Evolutionary conservation across 768 basidiomycete species (phyloP), one percentile per base, ranked within the genome.

Genomic region (Naematelia aurantialba): DNA sequence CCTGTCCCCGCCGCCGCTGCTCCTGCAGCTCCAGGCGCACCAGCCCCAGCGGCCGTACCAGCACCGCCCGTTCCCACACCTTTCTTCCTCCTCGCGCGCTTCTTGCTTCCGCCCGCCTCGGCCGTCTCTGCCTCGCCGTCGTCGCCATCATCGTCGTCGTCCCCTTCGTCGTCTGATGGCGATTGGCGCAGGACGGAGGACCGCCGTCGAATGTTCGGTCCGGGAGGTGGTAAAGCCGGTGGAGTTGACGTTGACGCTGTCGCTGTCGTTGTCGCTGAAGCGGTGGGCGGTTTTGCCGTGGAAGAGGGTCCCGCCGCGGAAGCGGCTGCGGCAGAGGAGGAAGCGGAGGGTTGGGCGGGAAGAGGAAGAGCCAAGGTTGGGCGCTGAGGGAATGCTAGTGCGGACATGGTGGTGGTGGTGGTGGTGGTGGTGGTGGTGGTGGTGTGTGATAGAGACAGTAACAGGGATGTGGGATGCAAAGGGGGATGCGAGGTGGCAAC

Each of bases 121-220:
- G 49, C 60, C 8, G n/a, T 45, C 39, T 47, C 44, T 4, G 3
- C 56, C 29, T 44, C 44, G 31, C n/a, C 25, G 29, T 56, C 57
- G 19, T 62, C 60, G 19, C 51, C 52, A n/a, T 51, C 60, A 25
- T 54, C 60, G 4, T 55, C 59, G 10, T 46, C 65, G 8, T 54
- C 62, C 12, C 21, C 56, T 14, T 71, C 69, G n/a, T 62, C 66
- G 19, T 69, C 65, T n/a, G 34, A 39, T 8, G 34, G 34, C 17
- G 34, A 39, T 39, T 68, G 1, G 45, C 46, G 2, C 56, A 31
- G 12, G 63, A 61, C 19, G 67, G 62, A 2, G 54, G 49, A 39
- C 17, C 34, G 34, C 17, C 34, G 8, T 39, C 34, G 8, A 39
- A 12, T 48, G 46, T 48, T 48, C 13, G 61, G 59, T 11, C 31